phyloP scores from a whole-genome alignment of 1,284 basidiomycete genomes.

The Ganoderma lucidum region DNA sequence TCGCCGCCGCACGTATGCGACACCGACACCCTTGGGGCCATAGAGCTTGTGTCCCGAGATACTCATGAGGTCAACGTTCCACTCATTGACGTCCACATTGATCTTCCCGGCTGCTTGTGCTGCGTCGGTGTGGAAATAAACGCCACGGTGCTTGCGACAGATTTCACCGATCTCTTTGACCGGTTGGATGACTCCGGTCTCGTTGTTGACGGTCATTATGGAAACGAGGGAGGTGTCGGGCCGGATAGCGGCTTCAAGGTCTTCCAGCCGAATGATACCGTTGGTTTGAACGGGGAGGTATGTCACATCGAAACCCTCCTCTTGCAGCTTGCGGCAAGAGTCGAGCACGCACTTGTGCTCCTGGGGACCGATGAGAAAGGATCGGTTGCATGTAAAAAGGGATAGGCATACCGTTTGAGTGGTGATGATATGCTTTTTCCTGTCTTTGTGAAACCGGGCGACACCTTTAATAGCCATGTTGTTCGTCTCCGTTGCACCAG shows the following conservation, averaged over 20 bases:
- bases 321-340: constrained; percentile 94
- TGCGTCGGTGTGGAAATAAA: constrained; percentile 98
- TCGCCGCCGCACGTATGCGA: constrained; percentile 91
- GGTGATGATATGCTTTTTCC: constrained; percentile 91
- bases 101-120: constrained; percentile 97
- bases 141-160: constrained; percentile 83
- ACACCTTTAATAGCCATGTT: constrained; percentile 99
- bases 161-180: constrained; percentile 94
- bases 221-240: constrained; percentile 58
- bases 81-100: constrained; percentile 91
- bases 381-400: not conserved
- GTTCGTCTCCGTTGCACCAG: constrained; percentile 98
- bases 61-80: constrained; percentile 96
- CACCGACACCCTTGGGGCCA: constrained; percentile 97
- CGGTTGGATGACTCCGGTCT: constrained; percentile 99
- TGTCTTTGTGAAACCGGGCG: constrained; percentile 92
- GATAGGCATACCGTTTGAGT: constrained; percentile 81
- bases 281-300: constrained; percentile 94
- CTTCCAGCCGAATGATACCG: constrained; percentile 70
- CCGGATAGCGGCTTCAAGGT: constrained; percentile 46
- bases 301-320: constrained; percentile 98
- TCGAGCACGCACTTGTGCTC: constrained; percentile 99
- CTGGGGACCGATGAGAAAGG: constrained; percentile 49
- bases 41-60: constrained; percentile 99
- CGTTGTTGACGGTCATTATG: constrained; percentile 99